Evolutionary conservation across 2,329 filamentous ascomycete species (phyloP).

Genomic region (Fusarium sp.): DNA sequence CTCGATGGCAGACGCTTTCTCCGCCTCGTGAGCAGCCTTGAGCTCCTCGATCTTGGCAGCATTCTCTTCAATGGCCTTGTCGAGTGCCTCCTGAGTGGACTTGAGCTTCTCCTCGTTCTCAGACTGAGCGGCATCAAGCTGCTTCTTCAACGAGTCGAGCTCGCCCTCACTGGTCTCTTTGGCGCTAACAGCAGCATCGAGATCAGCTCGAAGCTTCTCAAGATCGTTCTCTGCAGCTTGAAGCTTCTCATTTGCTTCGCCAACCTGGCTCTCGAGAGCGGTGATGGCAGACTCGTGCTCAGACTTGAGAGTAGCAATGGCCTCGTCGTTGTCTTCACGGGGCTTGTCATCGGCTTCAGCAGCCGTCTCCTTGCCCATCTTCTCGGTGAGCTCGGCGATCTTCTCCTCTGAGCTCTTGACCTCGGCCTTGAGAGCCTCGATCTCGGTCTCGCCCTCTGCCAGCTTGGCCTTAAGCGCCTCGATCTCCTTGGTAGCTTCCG

Average conservation of each 20-base stretch:
- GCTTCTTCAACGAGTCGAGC: conserved; percentile 62
- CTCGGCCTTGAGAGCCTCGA: conserved; percentile 69
- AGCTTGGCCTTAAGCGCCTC: conserved; percentile 73
- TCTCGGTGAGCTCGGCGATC: conserved; percentile 66
- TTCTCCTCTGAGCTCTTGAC: conserved; percentile 68
- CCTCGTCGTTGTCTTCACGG: conserved; percentile 58
- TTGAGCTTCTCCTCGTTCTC: conserved; percentile 54
- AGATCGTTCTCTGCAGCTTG: conserved; percentile 65
- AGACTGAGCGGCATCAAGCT: conserved; percentile 60
- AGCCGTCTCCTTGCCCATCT: conserved; percentile 60
- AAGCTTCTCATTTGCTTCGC: conserved; percentile 65
- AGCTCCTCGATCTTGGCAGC: conserved; percentile 64
- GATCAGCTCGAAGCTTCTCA: conserved; percentile 63
- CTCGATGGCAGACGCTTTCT: conserved; percentile 63
- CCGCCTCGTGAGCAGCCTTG: conserved; percentile 62
- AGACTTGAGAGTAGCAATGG: conserved; percentile 63
- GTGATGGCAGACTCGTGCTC: conserved; percentile 65
- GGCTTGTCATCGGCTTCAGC: conserved; percentile 58
- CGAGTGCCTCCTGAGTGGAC: conserved; percentile 52
- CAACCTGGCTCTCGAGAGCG: conserved; percentile 61
- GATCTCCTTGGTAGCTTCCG: conserved; percentile 65
- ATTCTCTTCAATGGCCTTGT: conserved; percentile 62
- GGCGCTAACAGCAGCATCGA: conserved; percentile 62
- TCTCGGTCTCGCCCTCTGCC: conserved; percentile 68
- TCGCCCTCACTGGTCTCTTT: conserved; percentile 65